These are phyloP conservation scores for Clarireedia hainanense DNA, from an alignment of 2,329 filamentous ascomycete species.

Conservation along the genomic window DNA sequence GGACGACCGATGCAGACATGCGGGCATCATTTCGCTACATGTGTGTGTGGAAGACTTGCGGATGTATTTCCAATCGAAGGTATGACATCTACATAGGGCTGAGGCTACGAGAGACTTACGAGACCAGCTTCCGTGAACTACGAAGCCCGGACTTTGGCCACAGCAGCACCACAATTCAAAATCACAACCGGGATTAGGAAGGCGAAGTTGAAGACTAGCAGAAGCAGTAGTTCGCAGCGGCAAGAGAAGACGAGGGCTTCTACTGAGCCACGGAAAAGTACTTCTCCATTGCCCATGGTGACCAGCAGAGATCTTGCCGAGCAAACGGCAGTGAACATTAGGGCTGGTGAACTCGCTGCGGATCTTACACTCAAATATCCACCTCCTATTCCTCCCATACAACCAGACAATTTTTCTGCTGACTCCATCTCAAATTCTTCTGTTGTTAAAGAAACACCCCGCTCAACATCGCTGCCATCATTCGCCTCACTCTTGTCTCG, in stretches of 20 bases:
- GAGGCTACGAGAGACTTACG: no score
- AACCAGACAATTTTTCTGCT: neutral
- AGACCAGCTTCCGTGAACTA: no score
- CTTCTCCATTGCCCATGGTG: no score
- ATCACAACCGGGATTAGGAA: neutral
- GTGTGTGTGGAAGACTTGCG: constrained; percentile 19
- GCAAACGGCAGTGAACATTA: no score
- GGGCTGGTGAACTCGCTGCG: no score
- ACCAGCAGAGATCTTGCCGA: no score
- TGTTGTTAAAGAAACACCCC: neutral
- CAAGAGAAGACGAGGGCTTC: neutral
- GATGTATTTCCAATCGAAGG: constrained; percentile 13
- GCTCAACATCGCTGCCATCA: neutral
- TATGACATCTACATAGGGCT: neutral
- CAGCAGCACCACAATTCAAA: neutral
- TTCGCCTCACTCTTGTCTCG: neutral
- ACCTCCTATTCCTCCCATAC: no score
- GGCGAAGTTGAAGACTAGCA: neutral
- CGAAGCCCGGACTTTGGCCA: no score
- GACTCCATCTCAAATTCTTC: neutral
- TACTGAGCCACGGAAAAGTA: no score
- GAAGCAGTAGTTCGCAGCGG: neutral
- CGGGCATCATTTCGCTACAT: constrained; percentile 20
- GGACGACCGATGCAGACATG: constrained; percentile 25
- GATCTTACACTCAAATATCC: no score